Conservation (phyloP, 495 filamentous ascomycete species). For the Lindgomyces ingoldianus region DNA sequence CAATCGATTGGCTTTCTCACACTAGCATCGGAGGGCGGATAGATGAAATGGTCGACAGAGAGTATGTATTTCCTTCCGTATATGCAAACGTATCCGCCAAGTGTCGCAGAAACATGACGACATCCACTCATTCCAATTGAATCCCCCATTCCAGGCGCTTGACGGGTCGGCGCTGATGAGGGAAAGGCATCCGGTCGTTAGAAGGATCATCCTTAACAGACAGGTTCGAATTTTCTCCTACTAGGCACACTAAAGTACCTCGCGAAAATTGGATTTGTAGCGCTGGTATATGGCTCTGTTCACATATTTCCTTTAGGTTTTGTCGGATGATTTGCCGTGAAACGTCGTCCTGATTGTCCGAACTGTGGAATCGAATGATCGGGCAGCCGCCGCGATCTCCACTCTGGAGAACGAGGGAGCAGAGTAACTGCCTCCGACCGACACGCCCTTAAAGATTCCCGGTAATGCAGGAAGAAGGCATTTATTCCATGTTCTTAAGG, state of each 20-base stretch:
- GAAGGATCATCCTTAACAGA: constrained; percentile 3
- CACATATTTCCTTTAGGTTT: background rate
- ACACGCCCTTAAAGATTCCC: background rate
- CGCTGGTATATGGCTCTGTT: background rate
- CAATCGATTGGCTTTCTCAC: background rate
- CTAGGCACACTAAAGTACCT: constrained; percentile 11
- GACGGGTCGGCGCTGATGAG: constrained; percentile 4
- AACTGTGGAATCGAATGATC: constrained; percentile 18
- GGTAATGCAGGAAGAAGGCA: constrained; percentile 3
- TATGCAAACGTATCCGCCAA: constrained; percentile 14
- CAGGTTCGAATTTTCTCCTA: background rate
- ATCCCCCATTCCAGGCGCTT: constrained; percentile 3
- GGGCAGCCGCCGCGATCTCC: background rate
- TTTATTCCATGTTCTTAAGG: background rate
- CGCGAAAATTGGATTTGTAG: constrained; percentile 11
- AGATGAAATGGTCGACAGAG: constrained; percentile 12
- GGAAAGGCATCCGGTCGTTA: constrained; percentile 6
- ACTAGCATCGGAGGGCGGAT: background rate
- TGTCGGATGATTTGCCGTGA: background rate
- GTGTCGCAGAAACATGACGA: constrained; percentile 11
- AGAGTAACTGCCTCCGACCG: constrained; percentile 11
- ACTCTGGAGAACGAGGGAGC: constrained; percentile 8
- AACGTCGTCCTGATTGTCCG: background rate
- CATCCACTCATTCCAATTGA: constrained; percentile 12
- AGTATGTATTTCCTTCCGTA: constrained; percentile 12